phyloP scores from a whole-genome alignment of 2,329 filamentous ascomycete genomes.

The Pseudofabraea citricarpa region DNA sequence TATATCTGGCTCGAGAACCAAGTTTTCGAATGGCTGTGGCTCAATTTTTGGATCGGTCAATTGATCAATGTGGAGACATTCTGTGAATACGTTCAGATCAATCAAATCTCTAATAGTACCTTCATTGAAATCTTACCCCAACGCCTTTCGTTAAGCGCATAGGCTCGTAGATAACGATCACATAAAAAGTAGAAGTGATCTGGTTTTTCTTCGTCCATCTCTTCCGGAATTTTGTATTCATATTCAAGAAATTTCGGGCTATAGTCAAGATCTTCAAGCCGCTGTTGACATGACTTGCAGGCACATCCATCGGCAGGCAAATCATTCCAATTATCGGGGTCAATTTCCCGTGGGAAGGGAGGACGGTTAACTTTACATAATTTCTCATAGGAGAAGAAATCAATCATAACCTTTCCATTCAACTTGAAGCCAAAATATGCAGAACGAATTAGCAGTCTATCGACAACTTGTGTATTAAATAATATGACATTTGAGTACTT shows the following conservation, averaged over 20 bases:
- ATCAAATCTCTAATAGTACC: background rate
- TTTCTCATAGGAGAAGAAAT: background rate
- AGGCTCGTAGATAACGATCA: background rate
- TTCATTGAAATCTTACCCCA: background rate
- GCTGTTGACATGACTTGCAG: background rate
- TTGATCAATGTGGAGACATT: background rate
- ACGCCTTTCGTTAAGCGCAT: background rate
- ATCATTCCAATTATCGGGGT: background rate
- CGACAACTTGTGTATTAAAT: background rate
- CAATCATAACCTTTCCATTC: background rate
- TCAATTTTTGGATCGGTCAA: background rate
- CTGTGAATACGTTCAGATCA: too few relatives aligned
- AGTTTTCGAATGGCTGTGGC: background rate
- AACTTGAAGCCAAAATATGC: too few relatives aligned
- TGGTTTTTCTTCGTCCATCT: background rate
- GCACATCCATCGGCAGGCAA: background rate
- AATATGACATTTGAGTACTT: background rate
- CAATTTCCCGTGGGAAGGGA: background rate
- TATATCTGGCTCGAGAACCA: background rate
- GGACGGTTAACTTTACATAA: background rate
- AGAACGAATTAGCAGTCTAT: background rate
- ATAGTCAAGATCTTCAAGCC: too few relatives aligned
- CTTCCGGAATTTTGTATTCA: background rate
- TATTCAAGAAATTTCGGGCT: too few relatives aligned
- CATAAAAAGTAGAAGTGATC: background rate